Evolutionary conservation across 2,329 filamentous ascomycete genomes (phyloP), one percentile per base, ranked within the genome.

Genomic region (Blumeriella jaapii): DNA sequence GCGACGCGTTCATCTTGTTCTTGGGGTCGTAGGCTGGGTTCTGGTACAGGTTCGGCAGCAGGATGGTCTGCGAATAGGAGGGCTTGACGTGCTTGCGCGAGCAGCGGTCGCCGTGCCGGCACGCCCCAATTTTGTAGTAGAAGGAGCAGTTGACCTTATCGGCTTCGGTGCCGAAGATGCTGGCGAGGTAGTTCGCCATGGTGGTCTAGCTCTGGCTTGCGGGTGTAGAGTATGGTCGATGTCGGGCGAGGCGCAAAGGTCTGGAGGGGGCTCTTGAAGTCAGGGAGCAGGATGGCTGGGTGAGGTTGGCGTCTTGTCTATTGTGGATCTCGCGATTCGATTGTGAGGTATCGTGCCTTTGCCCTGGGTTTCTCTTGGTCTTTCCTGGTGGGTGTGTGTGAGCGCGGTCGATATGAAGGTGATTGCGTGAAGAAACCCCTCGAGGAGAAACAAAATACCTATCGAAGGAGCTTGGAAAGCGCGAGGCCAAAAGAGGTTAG

Each of bases 41-140:
- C 63, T 96, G 91, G 71, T 98, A 98, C 52, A 98, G 82, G 63
- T 94, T 95, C 29, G 91, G 91, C 59, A 98, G 85, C 49, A 98
- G 81, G 61, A 98, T 87, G 13, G 91, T 98, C 63, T 98, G 91
- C 46, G 75, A 82, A 74, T 98, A 98, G 14, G 86, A 94, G 1
- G 91, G 91, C 68, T 98, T 98, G 68, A 98, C 91, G 64, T 98
- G 91, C 64, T 98, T 98, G 53, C 91, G 80, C 44, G 83, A 93
- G 72, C 91, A 98, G 56, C 91, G 84, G 65, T 98, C 91, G 58
- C 91, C 91, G 70, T 98, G 91, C 45, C 91, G 81, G 69, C 91
- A 98, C 36, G 91, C 91, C 59, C 91, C 91, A 62, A 98, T 98
- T 69, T 98, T 98, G 82, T 95, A 87, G 77, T 98, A 98, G 75